phyloP scores from a whole-genome alignment of 306 rosid species.

The Herpetospermum pedunculosum region DNA sequence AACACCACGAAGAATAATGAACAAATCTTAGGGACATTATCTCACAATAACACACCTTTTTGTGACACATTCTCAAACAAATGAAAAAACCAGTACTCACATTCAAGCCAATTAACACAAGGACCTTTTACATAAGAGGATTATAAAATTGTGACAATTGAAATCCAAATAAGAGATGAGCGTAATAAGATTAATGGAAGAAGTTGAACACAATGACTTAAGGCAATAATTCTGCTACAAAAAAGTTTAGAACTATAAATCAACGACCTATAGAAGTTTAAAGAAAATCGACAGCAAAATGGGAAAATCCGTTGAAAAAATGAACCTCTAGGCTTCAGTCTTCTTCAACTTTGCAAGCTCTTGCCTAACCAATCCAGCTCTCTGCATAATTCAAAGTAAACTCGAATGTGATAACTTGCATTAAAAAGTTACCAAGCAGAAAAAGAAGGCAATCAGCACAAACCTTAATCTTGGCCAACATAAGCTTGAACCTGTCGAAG shows the following conservation, averaged over 20 bases:
- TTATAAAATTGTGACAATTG: background rate
- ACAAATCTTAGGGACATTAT: background rate
- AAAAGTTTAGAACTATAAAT: background rate
- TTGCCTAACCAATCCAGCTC: constrained; percentile 66
- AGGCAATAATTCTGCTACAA: background rate
- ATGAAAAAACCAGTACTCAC: background rate
- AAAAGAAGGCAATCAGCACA: too few species aligned
- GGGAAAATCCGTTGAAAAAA: background rate
- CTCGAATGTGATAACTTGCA: background rate
- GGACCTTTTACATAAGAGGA: background rate
- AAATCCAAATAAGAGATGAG: background rate
- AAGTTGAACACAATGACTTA: background rate
- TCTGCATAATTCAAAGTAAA: constrained; percentile 35
- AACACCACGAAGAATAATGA: background rate
- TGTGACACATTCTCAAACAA: background rate
- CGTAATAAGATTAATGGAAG: background rate
- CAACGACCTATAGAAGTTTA: background rate
- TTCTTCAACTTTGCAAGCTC: constrained; percentile 76
- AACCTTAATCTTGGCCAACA: constrained; percentile 96
- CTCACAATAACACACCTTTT: background rate
- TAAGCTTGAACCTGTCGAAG: constrained; percentile 87
- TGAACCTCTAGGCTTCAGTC: constrained; percentile 32
- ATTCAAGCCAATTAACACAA: background rate
- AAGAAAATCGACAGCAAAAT: background rate
- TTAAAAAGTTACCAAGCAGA: too few species aligned